Evolutionary conservation across 179 eudicot genomes (phyloP).

Genomic region (Sideroxylon spinosum): DNA sequence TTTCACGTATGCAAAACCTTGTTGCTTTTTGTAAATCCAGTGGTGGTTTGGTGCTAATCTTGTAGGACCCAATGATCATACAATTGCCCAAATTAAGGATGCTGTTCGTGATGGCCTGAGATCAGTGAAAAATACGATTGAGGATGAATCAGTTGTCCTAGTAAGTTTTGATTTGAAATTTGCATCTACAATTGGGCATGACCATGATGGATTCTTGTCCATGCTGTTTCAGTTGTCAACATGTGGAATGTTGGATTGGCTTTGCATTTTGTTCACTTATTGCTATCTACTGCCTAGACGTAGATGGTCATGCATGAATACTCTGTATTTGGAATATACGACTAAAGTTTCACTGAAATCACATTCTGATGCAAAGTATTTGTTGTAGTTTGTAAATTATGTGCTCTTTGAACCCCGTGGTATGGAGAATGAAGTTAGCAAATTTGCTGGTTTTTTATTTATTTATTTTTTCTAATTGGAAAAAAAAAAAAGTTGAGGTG

Average conservation of each 20-base stretch:
- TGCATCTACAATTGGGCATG: not conserved
- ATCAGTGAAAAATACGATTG: constrained; percentile 86
- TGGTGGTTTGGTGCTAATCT: not conserved
- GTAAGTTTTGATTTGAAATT: constrained; percentile 34
- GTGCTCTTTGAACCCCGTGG: too few species aligned
- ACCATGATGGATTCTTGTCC: not conserved
- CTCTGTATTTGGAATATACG: not conserved
- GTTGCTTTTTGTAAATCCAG: not conserved
- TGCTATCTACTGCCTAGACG: not conserved
- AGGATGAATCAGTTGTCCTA: constrained; percentile 83
- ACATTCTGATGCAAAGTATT: not conserved
- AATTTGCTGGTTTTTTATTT: too few species aligned
- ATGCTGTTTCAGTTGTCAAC: not conserved
- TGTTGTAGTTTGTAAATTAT: not conserved
- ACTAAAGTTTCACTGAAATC: constrained; percentile 1
- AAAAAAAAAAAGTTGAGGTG: not conserved
- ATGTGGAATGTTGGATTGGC: not conserved
- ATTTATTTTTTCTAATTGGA: not conserved
- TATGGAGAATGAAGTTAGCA: too few species aligned
- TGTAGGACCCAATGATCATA: constrained; percentile 95
- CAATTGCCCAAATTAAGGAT: constrained; percentile 97
- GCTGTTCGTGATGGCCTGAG: constrained; percentile 98
- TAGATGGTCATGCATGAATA: constrained; percentile 2
- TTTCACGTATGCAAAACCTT: not conserved
- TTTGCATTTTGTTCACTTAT: not conserved